Evolutionary conservation across 75 land plant genomes (phyloP).

Genomic region (Sequoia sempervirens): DNA sequence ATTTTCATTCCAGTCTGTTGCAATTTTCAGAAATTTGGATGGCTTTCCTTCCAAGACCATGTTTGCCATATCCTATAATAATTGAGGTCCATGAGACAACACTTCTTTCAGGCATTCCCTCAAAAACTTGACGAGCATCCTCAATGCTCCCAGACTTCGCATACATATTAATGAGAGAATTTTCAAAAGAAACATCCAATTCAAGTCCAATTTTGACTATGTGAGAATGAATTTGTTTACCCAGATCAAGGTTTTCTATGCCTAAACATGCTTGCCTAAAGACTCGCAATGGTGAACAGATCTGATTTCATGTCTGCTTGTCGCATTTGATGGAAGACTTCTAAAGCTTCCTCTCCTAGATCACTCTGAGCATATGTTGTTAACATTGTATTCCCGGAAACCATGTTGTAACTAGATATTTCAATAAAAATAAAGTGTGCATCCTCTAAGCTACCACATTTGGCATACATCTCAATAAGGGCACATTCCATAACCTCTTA

Average conservation of each 20-base stretch:
- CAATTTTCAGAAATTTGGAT: constrained; percentile 25
- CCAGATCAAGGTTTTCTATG: constrained; percentile 35
- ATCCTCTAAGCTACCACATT: constrained; percentile 27
- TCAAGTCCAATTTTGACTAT: constrained; percentile 35
- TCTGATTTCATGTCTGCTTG: constrained; percentile 21
- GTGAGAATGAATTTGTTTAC: constrained; percentile 39
- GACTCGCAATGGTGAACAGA: constrained; percentile 39
- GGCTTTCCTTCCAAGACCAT: constrained; percentile 26
- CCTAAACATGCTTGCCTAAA: constrained; percentile 47
- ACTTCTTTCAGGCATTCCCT: constrained; percentile 10
- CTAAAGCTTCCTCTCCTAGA: constrained; percentile 31
- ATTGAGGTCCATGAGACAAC: constrained; percentile 37
- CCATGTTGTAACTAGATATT: constrained; percentile 39
- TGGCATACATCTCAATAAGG: constrained; percentile 38
- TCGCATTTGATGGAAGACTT: constrained; percentile 32
- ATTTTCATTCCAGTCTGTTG: constrained; percentile 9
- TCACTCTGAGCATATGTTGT: constrained; percentile 44
- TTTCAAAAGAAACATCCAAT: constrained; percentile 31
- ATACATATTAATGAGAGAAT: constrained; percentile 67
- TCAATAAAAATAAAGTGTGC: constrained; percentile 38
- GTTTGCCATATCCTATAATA: constrained; percentile 30
- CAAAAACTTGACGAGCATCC: constrained; percentile 19
- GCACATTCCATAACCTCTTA: constrained; percentile 18
- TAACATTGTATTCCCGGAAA: constrained; percentile 53
- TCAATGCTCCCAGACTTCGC: constrained; percentile 47